Conservation (phyloP, 176 grass and related monocot genomes). For the Areca catechu region DNA sequence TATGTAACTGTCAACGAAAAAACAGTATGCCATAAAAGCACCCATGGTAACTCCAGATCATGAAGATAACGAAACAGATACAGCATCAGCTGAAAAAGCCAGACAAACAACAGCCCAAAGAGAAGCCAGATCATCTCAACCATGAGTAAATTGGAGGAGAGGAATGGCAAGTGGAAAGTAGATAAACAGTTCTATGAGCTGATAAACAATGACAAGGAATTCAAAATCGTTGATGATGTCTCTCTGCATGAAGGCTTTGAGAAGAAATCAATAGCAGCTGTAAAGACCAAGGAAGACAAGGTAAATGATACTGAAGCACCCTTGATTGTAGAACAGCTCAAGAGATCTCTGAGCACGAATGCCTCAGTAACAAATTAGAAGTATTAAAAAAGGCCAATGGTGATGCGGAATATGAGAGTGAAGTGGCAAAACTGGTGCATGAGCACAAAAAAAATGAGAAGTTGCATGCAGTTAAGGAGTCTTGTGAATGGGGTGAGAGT, state of each 20-base stretch:
- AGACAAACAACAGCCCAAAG: background rate
- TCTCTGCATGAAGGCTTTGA: background rate
- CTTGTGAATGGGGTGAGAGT: background rate
- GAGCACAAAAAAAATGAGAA: background rate
- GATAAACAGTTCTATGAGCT: background rate
- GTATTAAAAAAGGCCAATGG: background rate
- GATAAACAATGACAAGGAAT: background rate
- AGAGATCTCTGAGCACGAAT: background rate
- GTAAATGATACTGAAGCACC: background rate
- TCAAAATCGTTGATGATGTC: background rate
- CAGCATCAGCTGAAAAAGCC: background rate
- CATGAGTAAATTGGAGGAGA: background rate
- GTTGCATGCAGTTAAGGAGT: background rate
- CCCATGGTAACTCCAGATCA: background rate
- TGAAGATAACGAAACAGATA: background rate
- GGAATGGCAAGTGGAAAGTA: background rate
- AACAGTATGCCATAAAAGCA: background rate
- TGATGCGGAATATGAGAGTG: background rate
- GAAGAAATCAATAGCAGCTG: background rate
- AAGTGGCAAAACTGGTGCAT: background rate
- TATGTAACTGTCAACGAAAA: background rate
- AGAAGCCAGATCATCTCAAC: background rate
- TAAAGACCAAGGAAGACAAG: background rate
- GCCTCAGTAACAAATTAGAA: too few species aligned
- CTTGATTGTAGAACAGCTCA: background rate